Base-by-base conservation (phyloP, 176 grass and related monocot genomes). In the Rhynchospora pubera region DNA sequence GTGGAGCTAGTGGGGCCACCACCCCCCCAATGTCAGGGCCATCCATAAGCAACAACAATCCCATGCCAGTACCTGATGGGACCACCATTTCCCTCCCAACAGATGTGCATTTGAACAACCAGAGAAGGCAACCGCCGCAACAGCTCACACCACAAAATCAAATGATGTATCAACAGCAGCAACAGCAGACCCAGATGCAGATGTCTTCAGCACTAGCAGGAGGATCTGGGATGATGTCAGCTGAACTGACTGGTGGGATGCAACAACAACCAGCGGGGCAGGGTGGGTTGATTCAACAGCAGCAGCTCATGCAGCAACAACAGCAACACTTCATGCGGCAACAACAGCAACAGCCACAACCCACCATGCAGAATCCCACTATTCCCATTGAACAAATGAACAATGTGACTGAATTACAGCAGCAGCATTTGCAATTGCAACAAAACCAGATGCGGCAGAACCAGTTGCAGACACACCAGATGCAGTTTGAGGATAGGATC, bases 321-420 rank as follows among this genome's bases (percentile, higher is more conserved):
- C n/a, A n/a, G n/a, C n/a, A n/a, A n/a, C n/a, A n/a, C n/a, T n/a
- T n/a, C n/a, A n/a, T 85, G 88, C 79, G 74, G 18, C 90, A 92
- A 74, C 91, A 90, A 81, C 94, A 90, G 77, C 91, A 94, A 32
- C 94, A 94, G 79, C 28, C 57, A 70, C 94, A 90, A 72, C 6
- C 92, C 52, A 74, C 85, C 71, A 87, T 97, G 78, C 56, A 90
- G 53, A 91, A 97, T 71, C 9, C 92, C 52, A 84, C 89, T 56
- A 89, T 97, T 65, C 43, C 86, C 73, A 77, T 87, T 83, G 91
- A 91, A 64, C 94, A 96, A 77, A 85, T 65, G 84, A 93, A 85
- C 91, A 97, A 83, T 89, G 87, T 83, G 79, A 81, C 88, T 43
- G 91, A 93, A 18, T 91, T 93, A 88, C 91, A 90, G 78, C 91